Evolutionary conservation across 75 land plant species (phyloP), one percentile per base, ranked within the genome.

Genomic region (Larix kaempferi): DNA sequence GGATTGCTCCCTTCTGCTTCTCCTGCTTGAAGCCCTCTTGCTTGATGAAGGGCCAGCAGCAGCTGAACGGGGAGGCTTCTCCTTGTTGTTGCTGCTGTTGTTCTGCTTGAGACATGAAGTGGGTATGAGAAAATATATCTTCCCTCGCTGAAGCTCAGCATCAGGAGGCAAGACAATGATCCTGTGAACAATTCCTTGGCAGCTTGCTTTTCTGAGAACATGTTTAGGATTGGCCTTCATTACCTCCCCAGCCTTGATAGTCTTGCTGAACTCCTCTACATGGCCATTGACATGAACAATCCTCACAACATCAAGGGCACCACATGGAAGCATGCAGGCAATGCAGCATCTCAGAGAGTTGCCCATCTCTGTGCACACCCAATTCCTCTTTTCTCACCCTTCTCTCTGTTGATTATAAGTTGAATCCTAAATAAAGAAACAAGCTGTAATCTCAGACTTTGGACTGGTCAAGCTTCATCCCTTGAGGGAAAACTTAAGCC

Each of bases 101-200:
- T 21, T 27, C 22, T 67, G 37, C 23, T 8, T 41, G 13, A 69
- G 49, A 15, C 52, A 69, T 16, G 73, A 69, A 39, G 79, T 49
- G 13, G 93, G 93, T 79, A 91, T 80, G 76, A 91, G 93, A 74
- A 91, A 91, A 77, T 91, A 91, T 52, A 91, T 91, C 81, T 87
- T 89, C 22, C 93, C 93, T 16, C 85, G 74, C 66, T 87, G 82
- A 13, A 91, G 89, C 75, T 84, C 82, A 1, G 93, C 93, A 35
- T 84, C 86, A 13, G 93, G 91, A 2, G 91, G 84, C 44, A 85
- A 73, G 74, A 88, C 84, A 23, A 88, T 62, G 37, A 89, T 87
- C 78, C 77, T 59, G 26, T 80, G 89, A 56, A 74, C 76, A 16
- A 74, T 74, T 23, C 56, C 59, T 25, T 56, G 76, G 76, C 56